A percentile compares a stretch with the other conserved stretches of the same genome.
Evolutionary conservation across 2,329 filamentous ascomycete species (phyloP).

Genomic region (Alternaria consortialis): DNA sequence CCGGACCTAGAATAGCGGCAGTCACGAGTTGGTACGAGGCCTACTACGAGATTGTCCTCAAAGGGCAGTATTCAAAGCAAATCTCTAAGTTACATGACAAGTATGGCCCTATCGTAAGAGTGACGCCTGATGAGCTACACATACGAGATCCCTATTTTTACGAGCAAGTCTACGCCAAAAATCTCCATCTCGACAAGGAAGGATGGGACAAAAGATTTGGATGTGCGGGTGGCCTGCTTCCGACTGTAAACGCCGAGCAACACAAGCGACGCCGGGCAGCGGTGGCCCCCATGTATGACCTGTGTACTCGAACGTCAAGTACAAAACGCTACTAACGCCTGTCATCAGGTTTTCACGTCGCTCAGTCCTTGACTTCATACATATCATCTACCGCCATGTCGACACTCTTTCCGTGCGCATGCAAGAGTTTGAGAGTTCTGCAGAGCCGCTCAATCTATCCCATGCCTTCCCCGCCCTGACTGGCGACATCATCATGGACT

Average conservation of each 20-base stretch:
- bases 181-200: slow-evolving; percentile 44
- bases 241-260: slow-evolving; percentile 37
- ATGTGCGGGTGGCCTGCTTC: slow-evolving; percentile 36
- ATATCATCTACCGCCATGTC: slow-evolving; percentile 49
- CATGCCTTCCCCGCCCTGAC: slow-evolving; percentile 53
- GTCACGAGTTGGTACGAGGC: slow-evolving; percentile 47
- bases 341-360: slow-evolving; percentile 46
- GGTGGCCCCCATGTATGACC: slow-evolving; percentile 40
- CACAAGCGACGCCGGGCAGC: slow-evolving; percentile 47
- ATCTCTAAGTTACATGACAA: slow-evolving; percentile 44
- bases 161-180: slow-evolving; percentile 46
- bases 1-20: slow-evolving; percentile 52
- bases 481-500: slow-evolving; percentile 59
- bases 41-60: slow-evolving; percentile 45
- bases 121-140: slow-evolving; percentile 56
- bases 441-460: slow-evolving; percentile 43
- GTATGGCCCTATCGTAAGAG: slow-evolving; percentile 54
- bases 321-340: slow-evolving; percentile 3
- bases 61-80: slow-evolving; percentile 44
- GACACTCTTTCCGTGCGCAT: slow-evolving; percentile 42
- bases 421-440: slow-evolving; percentile 41
- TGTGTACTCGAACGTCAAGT: slow-evolving; percentile 6
- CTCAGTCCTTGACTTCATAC: slow-evolving; percentile 47
- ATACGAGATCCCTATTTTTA: slow-evolving; percentile 54
- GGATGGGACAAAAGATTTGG: slow-evolving; percentile 49